Percentiles rank a stretch among this genome's conserved stretches.
These are phyloP conservation scores for Phoenix roebelenii DNA, from an alignment of 176 grass and related monocot genomes.

Conservation along the genomic window DNA sequence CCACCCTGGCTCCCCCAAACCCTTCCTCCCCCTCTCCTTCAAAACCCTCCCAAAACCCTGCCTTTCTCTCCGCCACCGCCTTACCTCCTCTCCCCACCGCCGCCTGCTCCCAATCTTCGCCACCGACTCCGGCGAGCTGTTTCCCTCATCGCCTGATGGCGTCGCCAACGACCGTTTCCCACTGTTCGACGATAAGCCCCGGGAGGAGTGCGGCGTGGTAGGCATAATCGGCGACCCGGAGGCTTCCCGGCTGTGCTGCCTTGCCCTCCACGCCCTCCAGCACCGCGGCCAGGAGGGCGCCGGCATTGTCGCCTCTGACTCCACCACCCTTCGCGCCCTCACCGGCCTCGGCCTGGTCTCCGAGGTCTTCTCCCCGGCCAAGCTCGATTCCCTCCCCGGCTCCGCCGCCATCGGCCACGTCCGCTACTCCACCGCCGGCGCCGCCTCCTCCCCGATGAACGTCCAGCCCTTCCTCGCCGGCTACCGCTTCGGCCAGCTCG, in stretches of 20 bases:
- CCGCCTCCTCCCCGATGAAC: constrained; percentile 35
- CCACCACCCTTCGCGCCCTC: constrained; percentile 33
- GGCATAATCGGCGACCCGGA: constrained; percentile 73
- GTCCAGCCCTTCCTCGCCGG: constrained; percentile 87
- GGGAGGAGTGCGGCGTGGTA: constrained; percentile 1
- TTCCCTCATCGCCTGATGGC: too few relatives aligned
- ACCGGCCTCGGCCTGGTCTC: constrained; percentile 72
- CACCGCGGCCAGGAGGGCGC: constrained; percentile 90
- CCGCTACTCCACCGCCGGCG: constrained; percentile 78
- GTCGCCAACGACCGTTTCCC: too few relatives aligned
- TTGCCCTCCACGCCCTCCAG: constrained; percentile 80
- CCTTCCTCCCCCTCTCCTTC: too few relatives aligned
- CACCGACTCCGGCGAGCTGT: too few relatives aligned
- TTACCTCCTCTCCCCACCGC: too few relatives aligned
- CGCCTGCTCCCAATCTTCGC: too few relatives aligned
- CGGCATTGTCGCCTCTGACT: constrained; percentile 43
- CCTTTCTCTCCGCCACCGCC: too few relatives aligned
- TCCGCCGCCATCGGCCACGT: constrained; percentile 64
- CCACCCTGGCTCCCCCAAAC: too few relatives aligned
- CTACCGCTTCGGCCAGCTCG: constrained; percentile 69
- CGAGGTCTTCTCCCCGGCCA: constrained; percentile 52
- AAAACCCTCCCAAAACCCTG: too few relatives aligned
- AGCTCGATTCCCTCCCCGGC: constrained; percentile 43
- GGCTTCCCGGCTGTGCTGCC: constrained; percentile 57
- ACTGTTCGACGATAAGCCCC: too few relatives aligned